phyloP scores from a whole-genome alignment of 2,329 filamentous ascomycete species.

The Chalara sp. region DNA sequence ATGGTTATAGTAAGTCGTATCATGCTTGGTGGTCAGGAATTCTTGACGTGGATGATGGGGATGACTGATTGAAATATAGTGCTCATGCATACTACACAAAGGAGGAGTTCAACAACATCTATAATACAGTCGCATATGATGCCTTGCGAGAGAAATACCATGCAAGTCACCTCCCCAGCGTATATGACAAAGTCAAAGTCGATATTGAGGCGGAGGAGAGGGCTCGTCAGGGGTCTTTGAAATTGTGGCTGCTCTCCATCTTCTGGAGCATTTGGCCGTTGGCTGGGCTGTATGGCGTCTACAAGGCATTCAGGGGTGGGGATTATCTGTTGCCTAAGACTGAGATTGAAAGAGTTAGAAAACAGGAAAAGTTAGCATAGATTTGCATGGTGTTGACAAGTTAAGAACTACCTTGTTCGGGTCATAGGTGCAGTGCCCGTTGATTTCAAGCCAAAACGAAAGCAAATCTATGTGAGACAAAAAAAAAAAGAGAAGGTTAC shows the following conservation, averaged over 20 bases:
- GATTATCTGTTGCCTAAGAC: conserved; percentile 22
- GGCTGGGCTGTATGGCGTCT: conserved; percentile 24
- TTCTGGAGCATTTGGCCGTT: conserved; percentile 27
- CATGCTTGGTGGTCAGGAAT: conserved; percentile 57
- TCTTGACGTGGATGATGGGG: conserved; percentile 39
- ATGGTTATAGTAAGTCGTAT: conserved; percentile 29
- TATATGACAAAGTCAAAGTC: conserved; percentile 65
- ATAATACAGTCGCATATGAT: conserved; percentile 54
- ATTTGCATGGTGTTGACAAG: too few species aligned
- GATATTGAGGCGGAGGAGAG: conserved; percentile 33
- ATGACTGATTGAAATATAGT: conserved; percentile 36
- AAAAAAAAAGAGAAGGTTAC: too few species aligned
- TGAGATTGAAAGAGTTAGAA: conserved; percentile 7
- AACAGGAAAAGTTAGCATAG: conserved; percentile 8
- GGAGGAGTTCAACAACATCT: conserved; percentile 59
- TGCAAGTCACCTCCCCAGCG: conserved; percentile 57
- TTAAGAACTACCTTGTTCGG: too few species aligned
- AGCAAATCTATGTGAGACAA: too few species aligned
- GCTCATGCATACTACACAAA: conserved; percentile 77
- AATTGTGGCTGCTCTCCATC: conserved; percentile 20
- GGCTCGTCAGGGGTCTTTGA: conserved; percentile 25
- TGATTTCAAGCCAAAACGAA: too few species aligned
- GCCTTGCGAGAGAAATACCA: conserved; percentile 54
- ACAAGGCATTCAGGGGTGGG: conserved; percentile 16
- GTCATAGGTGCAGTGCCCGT: too few species aligned